Evolutionary conservation across 306 rosid species (phyloP), one percentile per base, ranked within the genome.

Genomic region (Benincasa hispida): DNA sequence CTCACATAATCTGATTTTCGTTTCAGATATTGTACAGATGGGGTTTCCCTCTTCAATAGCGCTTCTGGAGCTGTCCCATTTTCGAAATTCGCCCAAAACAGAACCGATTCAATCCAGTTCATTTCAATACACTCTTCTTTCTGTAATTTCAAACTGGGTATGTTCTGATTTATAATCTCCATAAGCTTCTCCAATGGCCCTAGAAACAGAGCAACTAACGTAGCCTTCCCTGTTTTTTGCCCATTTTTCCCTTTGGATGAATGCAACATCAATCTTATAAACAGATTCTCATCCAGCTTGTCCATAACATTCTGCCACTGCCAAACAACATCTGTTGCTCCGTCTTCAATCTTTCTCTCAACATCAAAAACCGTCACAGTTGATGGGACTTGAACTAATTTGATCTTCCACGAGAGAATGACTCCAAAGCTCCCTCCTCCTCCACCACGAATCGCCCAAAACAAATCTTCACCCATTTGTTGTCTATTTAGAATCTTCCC

Each of bases 381-480:
- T 5, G 48, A 10, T 1, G 86, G 86, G 2, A 83, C 74, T 3
- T 5, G 25, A 51, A 78, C 66, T 21, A 86, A 69, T 8, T 73
- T 83, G 28, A 86, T 78, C 72, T 81, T 81, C 76, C 81, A 86
- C 0, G 82, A 73, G 9, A 83, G 69, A 51, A 83, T 21, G 11
- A 86, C 85, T 3, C 85, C 89, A 15, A 86, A 83, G 69, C 89
- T 83, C 4, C 76, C 79, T 63, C 77, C 83, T 0, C 86, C 86
- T 6, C 85, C 84, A 6, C 85, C 89, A 76, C 87, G 57, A 56
- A 86, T 72, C 18, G 85, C 89, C 89, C 89, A 83, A 53, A 86
- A 86, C 3, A 81, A 28, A 68, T 86, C 87, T 53, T 86, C 85
- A 6, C 87, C 87, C 87, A 86, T 83, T 1, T 69, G 54, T 8